phyloP scores from a whole-genome alignment of 352 stramenopile genomes.

The Globisporangium cylindrosporum region DNA sequence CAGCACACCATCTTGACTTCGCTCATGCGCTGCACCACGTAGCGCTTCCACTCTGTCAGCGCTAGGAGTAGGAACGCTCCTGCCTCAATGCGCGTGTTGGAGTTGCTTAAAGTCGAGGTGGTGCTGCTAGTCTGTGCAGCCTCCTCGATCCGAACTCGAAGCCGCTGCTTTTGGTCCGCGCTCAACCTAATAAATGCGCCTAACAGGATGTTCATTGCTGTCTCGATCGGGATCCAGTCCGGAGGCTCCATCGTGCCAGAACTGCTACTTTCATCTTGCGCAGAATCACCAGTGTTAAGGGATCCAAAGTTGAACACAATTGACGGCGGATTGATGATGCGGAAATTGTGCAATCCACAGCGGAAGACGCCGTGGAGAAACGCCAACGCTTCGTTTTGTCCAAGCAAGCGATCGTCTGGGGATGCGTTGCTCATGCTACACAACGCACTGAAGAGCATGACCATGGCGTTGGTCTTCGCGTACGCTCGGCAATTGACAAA shows the following conservation, averaged over 20 bases:
- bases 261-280: not conserved
- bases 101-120: not conserved
- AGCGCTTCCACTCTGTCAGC: conserved; percentile 66
- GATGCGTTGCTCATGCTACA: conserved; percentile 66
- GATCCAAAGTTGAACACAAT: not conserved
- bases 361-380: conserved; percentile 62
- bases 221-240: conserved; percentile 38
- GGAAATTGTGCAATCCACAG: conserved; percentile 58
- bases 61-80: conserved; percentile 56
- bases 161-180: conserved; percentile 42
- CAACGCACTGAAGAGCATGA: conserved; percentile 63
- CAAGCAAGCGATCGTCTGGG: conserved; percentile 55
- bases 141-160: conserved; percentile 37
- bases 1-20: conserved; percentile 63
- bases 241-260: not conserved
- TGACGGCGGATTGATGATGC: conserved; percentile 33
- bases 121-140: conserved; percentile 3
- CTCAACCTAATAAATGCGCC: conserved; percentile 48
- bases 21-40: conserved; percentile 66
- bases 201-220: conserved; percentile 43
- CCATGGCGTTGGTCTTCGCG: conserved; percentile 33
- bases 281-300: not conserved
- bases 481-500: conserved; percentile 74
- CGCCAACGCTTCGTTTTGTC: conserved; percentile 63
- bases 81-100: conserved; percentile 28